Evolutionary conservation across 2,329 filamentous ascomycete species (phyloP).

Genomic region (Catunica adiposa): DNA sequence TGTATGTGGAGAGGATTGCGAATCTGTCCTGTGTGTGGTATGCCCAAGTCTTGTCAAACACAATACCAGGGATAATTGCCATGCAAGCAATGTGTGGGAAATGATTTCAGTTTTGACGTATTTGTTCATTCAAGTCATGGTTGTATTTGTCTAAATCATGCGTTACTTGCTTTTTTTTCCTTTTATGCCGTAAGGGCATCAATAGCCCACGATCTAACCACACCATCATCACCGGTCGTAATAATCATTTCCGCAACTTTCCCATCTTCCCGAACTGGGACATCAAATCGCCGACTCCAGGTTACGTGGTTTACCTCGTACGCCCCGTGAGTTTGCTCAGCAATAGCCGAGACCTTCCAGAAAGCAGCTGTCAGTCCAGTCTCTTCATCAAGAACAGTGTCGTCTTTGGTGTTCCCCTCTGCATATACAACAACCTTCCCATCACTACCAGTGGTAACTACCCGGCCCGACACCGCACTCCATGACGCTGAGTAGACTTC

Average conservation of each 20-base stretch:
- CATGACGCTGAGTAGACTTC: constrained; percentile 75
- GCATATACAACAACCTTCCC: constrained; percentile 65
- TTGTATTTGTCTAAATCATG: background rate
- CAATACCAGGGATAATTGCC: no score
- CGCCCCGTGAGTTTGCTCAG: constrained; percentile 66
- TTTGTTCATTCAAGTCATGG: no score
- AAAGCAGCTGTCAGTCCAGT: constrained; percentile 24
- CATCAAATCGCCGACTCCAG: constrained; percentile 70
- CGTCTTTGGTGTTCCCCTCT: constrained; percentile 29
- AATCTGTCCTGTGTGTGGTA: no score
- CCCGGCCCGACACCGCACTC: constrained; percentile 58
- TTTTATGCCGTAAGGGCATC: background rate
- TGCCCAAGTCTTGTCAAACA: no score
- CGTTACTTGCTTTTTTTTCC: background rate
- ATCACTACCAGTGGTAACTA: constrained; percentile 84
- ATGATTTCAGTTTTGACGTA: no score
- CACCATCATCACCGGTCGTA: constrained; percentile 82
- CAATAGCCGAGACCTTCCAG: constrained; percentile 57
- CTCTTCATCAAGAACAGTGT: background rate
- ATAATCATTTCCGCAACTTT: constrained; percentile 65
- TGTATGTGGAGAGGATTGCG: no score
- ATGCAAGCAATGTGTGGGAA: no score
- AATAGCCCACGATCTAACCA: constrained; percentile 70
- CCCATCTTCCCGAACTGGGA: constrained; percentile 27
- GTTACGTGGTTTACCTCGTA: constrained; percentile 87